Percentiles rank a stretch among this genome's conserved stretches.
Evolutionary conservation across 306 rosid genomes (phyloP).

Genomic region (Cicer pinnatifidum): DNA sequence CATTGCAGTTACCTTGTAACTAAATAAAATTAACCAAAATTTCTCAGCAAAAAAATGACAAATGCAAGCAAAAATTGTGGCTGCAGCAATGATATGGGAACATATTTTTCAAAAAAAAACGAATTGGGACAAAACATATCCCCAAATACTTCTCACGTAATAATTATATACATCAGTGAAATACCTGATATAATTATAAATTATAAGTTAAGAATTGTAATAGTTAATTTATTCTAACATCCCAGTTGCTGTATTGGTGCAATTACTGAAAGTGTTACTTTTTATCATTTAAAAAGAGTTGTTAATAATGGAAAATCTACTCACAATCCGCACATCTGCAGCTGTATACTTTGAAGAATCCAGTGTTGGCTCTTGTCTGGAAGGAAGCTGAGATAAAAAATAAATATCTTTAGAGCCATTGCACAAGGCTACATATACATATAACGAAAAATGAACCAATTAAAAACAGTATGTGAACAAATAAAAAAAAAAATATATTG

Average conservation of each 20-base stretch:
- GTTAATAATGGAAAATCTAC: conserved; percentile 46
- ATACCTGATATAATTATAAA: neutral
- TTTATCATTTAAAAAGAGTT: conserved; percentile 5
- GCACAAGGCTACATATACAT: conserved; percentile 1
- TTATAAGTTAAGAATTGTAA: neutral
- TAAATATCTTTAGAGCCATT: conserved; percentile 33
- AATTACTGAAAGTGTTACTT: conserved; percentile 13
- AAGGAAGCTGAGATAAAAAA: conserved; percentile 67
- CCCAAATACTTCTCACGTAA: neutral
- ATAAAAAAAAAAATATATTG: neutral
- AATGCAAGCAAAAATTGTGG: neutral
- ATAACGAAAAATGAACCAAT: neutral
- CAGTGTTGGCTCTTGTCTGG: conserved; percentile 83
- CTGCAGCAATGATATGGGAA: neutral
- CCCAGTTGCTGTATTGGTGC: neutral
- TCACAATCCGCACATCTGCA: conserved; percentile 97
- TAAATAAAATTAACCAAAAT: neutral
- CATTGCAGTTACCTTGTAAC: conserved; percentile 17
- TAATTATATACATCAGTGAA: neutral
- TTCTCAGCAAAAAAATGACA: neutral
- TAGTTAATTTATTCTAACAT: neutral
- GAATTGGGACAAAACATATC: neutral
- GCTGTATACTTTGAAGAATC: conserved; percentile 95
- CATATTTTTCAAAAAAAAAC: neutral
- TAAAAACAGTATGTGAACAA: conserved; percentile 2